phyloP scores from a whole-genome alignment of 2,329 filamentous ascomycete species.

The Moelleriella libera region DNA sequence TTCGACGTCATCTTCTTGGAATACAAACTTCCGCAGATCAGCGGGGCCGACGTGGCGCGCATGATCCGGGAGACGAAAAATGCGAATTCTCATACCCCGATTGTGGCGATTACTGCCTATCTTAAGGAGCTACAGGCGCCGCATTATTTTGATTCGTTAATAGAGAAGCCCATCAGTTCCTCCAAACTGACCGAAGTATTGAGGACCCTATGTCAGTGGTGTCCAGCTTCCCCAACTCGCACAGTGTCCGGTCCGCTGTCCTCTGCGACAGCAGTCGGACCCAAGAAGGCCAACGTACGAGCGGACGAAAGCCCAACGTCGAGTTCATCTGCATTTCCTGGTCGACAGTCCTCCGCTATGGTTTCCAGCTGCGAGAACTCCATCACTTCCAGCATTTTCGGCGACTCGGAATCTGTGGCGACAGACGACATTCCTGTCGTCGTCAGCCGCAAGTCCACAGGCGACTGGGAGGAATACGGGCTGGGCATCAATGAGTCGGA shows the following conservation, averaged over 20 bases:
- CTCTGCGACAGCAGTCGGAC: slow-evolving; percentile 46
- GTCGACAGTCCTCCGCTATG: slow-evolving; percentile 60
- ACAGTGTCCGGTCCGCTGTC: slow-evolving; percentile 30
- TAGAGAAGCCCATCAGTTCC: slow-evolving; percentile 92
- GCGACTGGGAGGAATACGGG: slow-evolving; percentile 68
- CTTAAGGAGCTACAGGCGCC: slow-evolving; percentile 92
- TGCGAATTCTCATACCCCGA: slow-evolving; percentile 83
- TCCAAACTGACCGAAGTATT: slow-evolving; percentile 84
- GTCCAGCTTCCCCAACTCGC: slow-evolving; percentile 47
- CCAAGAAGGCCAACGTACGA: slow-evolving; percentile 49
- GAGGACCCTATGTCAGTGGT: slow-evolving; percentile 84
- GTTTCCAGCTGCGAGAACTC: slow-evolving; percentile 79
- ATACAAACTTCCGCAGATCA: slow-evolving; percentile 88
- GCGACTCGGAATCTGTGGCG: slow-evolving; percentile 66
- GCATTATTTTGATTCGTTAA: slow-evolving; percentile 88
- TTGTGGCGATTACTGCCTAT: slow-evolving; percentile 93
- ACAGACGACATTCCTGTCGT: slow-evolving; percentile 68
- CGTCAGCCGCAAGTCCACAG: slow-evolving; percentile 56
- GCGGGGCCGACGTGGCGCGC: slow-evolving; percentile 84
- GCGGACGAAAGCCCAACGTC: slow-evolving; percentile 76
- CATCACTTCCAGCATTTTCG: slow-evolving; percentile 75
- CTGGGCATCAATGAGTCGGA: slow-evolving; percentile 64
- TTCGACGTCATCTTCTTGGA: slow-evolving; percentile 99
- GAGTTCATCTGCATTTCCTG: slow-evolving; percentile 57
- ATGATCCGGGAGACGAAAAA: slow-evolving; percentile 98